Percentiles rank a stretch among this genome's conserved stretches.
Evolutionary conservation across 1,284 basidiomycete genomes (phyloP).

Genomic region (Coriolopsis trogii): DNA sequence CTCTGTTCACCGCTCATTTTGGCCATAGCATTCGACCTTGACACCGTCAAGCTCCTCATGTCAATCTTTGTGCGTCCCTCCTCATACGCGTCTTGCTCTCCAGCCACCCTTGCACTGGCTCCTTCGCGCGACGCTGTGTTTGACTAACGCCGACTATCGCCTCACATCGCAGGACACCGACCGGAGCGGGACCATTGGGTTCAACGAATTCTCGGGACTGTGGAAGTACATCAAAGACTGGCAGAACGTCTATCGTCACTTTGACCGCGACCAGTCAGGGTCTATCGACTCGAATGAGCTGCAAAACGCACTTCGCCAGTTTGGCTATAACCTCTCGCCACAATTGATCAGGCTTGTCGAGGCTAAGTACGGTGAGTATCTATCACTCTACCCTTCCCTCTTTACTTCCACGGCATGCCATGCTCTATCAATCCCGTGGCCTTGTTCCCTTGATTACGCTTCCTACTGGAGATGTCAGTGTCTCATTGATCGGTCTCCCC

Average conservation of each 20-base stretch:
- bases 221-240: slow-evolving; percentile 87
- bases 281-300: slow-evolving; percentile 72
- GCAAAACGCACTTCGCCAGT: slow-evolving; percentile 63
- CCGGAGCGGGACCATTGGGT: slow-evolving; percentile 74
- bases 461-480: too few relatives aligned
- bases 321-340: slow-evolving; percentile 74
- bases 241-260: slow-evolving; percentile 80
- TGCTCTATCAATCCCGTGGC: neutral
- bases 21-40: slow-evolving; percentile 73
- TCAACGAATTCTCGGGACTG: slow-evolving; percentile 77
- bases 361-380: slow-evolving; percentile 64
- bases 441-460: neutral
- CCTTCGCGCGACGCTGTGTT: neutral
- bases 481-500: slow-evolving; percentile 24
- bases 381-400: neutral
- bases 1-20: neutral
- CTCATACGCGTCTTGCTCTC: too few relatives aligned
- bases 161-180: slow-evolving; percentile 60
- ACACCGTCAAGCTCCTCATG: slow-evolving; percentile 85
- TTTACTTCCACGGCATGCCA: neutral
- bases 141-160: neutral
- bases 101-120: too few relatives aligned
- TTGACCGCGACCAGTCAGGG: slow-evolving; percentile 76
- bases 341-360: slow-evolving; percentile 62
- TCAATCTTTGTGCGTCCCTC: slow-evolving; percentile 73